Base-by-base conservation (phyloP, 768 basidiomycete species). In the Pulveroboletus sp. region DNA sequence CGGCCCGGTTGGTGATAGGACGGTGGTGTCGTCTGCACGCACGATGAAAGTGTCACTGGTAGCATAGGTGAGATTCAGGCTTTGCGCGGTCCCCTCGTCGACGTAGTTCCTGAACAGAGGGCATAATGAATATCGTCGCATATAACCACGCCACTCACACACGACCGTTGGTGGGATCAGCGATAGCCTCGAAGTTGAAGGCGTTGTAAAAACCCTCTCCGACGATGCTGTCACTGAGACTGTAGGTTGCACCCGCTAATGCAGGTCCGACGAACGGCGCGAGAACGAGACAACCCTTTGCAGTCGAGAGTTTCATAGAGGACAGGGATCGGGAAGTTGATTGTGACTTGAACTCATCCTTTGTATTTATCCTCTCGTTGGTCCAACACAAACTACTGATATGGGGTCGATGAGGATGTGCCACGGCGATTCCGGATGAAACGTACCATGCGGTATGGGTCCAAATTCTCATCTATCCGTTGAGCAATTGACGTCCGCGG, bases 161-260 rank as follows among this genome's bases (percentile, higher is more conserved):
- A 14, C 69, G 55, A n/a, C 71, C 73, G 14, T 57, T 2, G 17
- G 73, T 73, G 6, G 73, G 71, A 48, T 73, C 71, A 2, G 63
- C 23, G 38, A 70, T 64, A 19, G 63, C 63, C 29, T 72, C 60
- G 34, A 64, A 71, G 45, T 35, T 56, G 59, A 73, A 73, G 19
- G 58, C 53, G 39, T 26, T 32, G 29, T 68, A 61, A 53, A 73
- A 73, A 26, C 34, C 49, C 6, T 62, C 35, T 9, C 73, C 71
- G 26, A 62, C 50, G 23, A 70, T 59, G 1, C 23, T 42, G 20
- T 72, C 64, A 3, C 49, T 53, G 29, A 69, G 55, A 14, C 16
- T 43, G 47, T 72, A 73, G 11, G 38, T 53, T 10, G 49, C 47
- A 17, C 65, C 64, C 0, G 63, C 58, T 16, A 64, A 47, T 5